phyloP scores from a whole-genome alignment of 257 asterid genomes.

The Fraxinus cuspidata region DNA sequence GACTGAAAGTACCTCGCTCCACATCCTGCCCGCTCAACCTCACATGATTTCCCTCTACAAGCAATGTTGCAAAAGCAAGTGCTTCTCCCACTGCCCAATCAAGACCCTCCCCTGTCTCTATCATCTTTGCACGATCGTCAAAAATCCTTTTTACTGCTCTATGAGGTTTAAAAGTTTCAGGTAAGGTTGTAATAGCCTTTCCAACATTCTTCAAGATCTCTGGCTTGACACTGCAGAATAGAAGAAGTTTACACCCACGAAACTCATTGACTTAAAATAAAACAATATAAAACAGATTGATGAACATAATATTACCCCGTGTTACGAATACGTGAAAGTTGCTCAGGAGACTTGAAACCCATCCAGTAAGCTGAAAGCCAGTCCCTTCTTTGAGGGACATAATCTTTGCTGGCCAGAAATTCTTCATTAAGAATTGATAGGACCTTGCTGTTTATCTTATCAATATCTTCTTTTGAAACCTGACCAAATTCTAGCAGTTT shows the following conservation, averaged over 20 bases:
- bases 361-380: conserved; percentile 98
- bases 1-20: conserved; percentile 98
- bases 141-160: conserved; percentile 79
- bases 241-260: conserved; percentile 18
- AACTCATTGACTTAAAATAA: conserved; percentile 3
- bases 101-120: conserved; percentile 88
- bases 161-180: conserved; percentile 79
- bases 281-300: conserved; percentile 6
- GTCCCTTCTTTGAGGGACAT: conserved; percentile 83
- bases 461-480: conserved; percentile 68
- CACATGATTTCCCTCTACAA: conserved; percentile 96
- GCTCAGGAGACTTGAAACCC: conserved; percentile 93
- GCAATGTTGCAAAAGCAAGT: conserved; percentile 93
- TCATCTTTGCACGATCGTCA: conserved; percentile 92
- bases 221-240: conserved; percentile 71
- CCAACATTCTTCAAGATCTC: conserved; percentile 93
- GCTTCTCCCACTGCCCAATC: conserved; percentile 99
- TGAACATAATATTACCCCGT: conserved; percentile 61
- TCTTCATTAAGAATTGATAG: conserved; percentile 83
- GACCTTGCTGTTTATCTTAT: conserved; percentile 69
- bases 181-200: conserved; percentile 78
- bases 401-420: conserved; percentile 89
- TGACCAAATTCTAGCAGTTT: conserved; percentile 75
- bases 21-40: conserved; percentile 99
- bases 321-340: conserved; percentile 84